phyloP scores from a whole-genome alignment of 768 basidiomycete genomes.

The Boletus rubescentipes region DNA sequence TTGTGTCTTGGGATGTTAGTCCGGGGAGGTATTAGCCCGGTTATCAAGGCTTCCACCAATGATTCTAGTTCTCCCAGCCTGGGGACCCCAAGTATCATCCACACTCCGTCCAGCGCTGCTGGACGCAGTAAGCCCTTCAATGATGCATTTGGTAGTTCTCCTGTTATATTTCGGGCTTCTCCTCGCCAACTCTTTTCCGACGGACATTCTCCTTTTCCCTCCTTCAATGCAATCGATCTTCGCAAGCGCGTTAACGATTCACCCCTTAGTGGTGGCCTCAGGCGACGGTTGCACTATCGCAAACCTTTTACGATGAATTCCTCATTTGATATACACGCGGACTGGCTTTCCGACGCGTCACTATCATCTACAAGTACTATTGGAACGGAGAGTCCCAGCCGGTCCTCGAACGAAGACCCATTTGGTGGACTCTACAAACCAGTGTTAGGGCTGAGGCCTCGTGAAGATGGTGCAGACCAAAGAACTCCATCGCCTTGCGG shows the following conservation, averaged over 20 bases:
- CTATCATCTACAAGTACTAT: slow-evolving; percentile 24
- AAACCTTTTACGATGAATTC: slow-evolving; percentile 31
- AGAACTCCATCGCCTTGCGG: slow-evolving; percentile 16
- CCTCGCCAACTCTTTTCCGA: slow-evolving; percentile 42
- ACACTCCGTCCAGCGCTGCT: slow-evolving; percentile 28
- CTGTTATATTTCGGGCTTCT: slow-evolving; percentile 42
- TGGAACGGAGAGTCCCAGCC: slow-evolving; percentile 25
- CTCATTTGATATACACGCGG: slow-evolving; percentile 23
- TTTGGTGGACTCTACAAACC: slow-evolving; percentile 47
- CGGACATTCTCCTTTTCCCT: slow-evolving; percentile 33
- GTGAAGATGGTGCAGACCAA: slow-evolving; percentile 7
- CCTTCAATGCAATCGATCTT: slow-evolving; percentile 31
- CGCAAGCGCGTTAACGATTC: slow-evolving; percentile 45
- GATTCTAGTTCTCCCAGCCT: slow-evolving; percentile 32
- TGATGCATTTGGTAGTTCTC: slow-evolving; percentile 34
- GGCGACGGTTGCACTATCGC: slow-evolving; percentile 31
- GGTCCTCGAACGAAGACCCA: slow-evolving; percentile 41
- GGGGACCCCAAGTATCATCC: slow-evolving; percentile 30
- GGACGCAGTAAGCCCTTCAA: slow-evolving; percentile 28
- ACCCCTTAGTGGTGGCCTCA: slow-evolving; percentile 38
- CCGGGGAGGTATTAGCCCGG: slow-evolving; percentile 50
- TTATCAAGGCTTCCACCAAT: slow-evolving; percentile 33
- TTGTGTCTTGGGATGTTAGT: slow-evolving; percentile 65
- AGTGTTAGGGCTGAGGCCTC: slow-evolving; percentile 17
- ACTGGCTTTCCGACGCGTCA: slow-evolving; percentile 34